These are phyloP conservation scores for Pseudoneurospora amorphoporcata DNA, from an alignment of 495 filamentous ascomycete genomes.

Conservation along the genomic window DNA sequence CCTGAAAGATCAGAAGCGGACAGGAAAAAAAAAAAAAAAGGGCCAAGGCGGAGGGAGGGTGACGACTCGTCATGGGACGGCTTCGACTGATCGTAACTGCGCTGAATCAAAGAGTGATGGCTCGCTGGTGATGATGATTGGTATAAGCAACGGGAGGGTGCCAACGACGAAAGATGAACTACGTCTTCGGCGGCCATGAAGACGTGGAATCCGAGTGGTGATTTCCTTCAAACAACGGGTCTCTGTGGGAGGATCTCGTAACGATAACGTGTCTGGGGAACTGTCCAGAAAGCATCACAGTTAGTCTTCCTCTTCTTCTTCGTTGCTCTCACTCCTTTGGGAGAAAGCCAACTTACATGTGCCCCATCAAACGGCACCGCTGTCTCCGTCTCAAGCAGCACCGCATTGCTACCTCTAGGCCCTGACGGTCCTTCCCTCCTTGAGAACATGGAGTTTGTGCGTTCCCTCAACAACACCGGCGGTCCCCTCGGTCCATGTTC, in stretches of 20 bases:
- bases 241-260: background rate
- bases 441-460: background rate
- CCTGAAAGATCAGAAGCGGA: background rate
- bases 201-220: background rate
- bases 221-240: background rate
- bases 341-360: background rate
- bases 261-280: background rate
- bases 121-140: background rate
- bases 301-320: background rate
- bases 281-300: background rate
- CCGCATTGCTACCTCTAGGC: background rate
- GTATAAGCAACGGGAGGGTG: background rate
- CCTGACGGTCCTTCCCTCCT: background rate
- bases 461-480: background rate
- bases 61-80: background rate
- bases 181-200: background rate
- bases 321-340: fast-evolving
- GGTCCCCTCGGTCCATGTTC: background rate
- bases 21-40: background rate
- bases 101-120: background rate
- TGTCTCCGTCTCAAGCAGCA: background rate
- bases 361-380: background rate
- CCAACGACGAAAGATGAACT: background rate
- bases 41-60: background rate
- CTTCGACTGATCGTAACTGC: background rate